Base-by-base conservation (phyloP, 805 yeast species). In the Saturnispora besseyi region DNA sequence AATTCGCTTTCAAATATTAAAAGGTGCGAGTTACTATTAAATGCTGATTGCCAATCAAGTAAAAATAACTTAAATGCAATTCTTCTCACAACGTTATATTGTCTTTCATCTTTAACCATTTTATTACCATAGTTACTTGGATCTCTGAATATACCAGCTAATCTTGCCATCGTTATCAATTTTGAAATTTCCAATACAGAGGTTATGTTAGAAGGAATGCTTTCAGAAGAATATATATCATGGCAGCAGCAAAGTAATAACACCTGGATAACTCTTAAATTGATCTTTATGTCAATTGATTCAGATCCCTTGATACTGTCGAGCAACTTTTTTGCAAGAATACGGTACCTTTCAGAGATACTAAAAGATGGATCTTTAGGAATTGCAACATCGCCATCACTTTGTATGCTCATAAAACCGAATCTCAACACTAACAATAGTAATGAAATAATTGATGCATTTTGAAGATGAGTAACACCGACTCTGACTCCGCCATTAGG, bases 51-150 rank as follows among this genome's bases (percentile, higher is more conserved):
- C 1, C 75, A 65, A 58, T 78, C 83, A 32, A 74, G 34, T 18
- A 60, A 57, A 47, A 76, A 53, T 37, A 78, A 52, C 44, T 66
- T 68, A 53, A 68, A 68, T 71, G 75, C 78, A 3, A 78, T 70
- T 53, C 78, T 72, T 54, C 82, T 64, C 73, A 79, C 73, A 13
- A 77, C 53, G 47, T 68, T 69, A 33, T 70, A 68, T 26, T 71
- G 65, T 3, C 63, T 60, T 13, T 62, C 66, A 49, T 73, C 74
- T 12, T 53, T 50, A 26, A 69, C 58, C 8, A 71, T 54, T 9
- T 62, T 51, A 3, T 66, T 57, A 6, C 66, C 63, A 54, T 69
- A 74, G 33, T 60, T 59, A 22, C 61, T 60, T 1, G 78, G 78
- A 49, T 75, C 79, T 51, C 78, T 63, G 51, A 73, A 69, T 21